A percentile compares a stretch with the other conserved stretches of the same genome.
These are phyloP conservation scores for Triticum turgidum DNA, from an alignment of 176 grass and related monocot genomes.

Conservation along the genomic window DNA sequence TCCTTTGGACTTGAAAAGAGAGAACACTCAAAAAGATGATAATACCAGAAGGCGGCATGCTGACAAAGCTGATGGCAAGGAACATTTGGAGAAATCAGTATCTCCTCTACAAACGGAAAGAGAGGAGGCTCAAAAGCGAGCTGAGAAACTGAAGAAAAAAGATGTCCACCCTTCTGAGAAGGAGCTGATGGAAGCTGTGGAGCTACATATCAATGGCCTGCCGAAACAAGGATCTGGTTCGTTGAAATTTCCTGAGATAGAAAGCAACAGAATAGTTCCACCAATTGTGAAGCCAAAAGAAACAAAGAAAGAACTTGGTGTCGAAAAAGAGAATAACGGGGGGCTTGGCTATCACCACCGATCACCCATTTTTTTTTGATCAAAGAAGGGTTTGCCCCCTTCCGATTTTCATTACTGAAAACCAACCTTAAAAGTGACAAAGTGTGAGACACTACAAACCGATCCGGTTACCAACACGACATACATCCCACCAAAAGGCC, in stretches of 20 bases:
- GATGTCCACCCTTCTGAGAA: not conserved
- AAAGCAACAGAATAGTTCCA: conserved; percentile 28
- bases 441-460: too few species aligned
- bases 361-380: conserved; percentile 16
- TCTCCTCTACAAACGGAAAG: conserved; percentile 23
- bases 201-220: conserved; percentile 51
- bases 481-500: too few species aligned
- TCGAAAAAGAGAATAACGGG: conserved; percentile 53
- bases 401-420: too few species aligned
- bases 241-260: conserved; percentile 34
- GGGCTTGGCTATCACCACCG: not conserved
- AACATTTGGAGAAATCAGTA: conserved; percentile 30
- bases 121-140: conserved; percentile 35
- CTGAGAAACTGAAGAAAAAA: conserved; percentile 32
- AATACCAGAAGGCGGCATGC: conserved; percentile 25
- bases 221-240: conserved; percentile 44
- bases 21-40: conserved; percentile 38
- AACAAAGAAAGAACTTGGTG: conserved; percentile 1
- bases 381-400: too few species aligned
- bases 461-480: too few species aligned
- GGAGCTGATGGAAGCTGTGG: conserved; percentile 43
- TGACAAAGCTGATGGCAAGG: conserved; percentile 31
- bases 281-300: conserved; percentile 30
- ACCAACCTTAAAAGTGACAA: too few species aligned
- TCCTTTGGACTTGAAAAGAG: conserved; percentile 30